Base-by-base conservation (phyloP, 108 stramenopile genomes). In the Skeletonema costatum region DNA sequence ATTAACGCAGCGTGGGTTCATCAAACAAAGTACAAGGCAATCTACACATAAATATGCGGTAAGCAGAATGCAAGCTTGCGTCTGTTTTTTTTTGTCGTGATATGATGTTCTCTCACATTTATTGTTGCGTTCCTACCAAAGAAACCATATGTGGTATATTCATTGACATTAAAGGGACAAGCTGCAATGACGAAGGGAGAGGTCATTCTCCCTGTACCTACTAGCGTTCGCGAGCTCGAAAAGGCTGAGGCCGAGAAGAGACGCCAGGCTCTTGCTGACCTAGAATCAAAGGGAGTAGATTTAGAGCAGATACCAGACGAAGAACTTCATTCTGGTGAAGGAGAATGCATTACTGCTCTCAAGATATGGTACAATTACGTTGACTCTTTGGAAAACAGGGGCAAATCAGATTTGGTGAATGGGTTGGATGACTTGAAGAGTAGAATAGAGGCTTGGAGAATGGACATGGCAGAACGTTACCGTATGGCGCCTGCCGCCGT, bases 251-350 rank as follows among this genome's bases (percentile, higher is more conserved):
- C 84, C 63, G 82, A 80, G 33, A 85, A 86, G 42, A 79, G 75
- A 35, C 73, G 89, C 48, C 44, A 69, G 48, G 64, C 84, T 4
- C 77, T 89, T 36, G 70, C 66, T 9, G 64, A 87, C 50, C 76
- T 90, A 21, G 69, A 86, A 70, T 75, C 70, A 16, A 66, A 33
- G 41, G 92, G 90, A 32, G 80, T 91, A 11, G 76, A 84, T 31
- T 48, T 85, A 32, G 82, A 88, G 19, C 77, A 85, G 36, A 73
- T 95, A 5, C 94, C 94, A 42, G 46, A 82, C 44, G 68, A 84
- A 56, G 94, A 95, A 80, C 51, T 87, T 32, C 85, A 91, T 73
- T 48, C 65, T 10, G 94, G 91, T 33, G 94, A 92, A 71, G 94
- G 92, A 38, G 87, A 87, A 67, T 87, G 84, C 46, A 88, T 93